Evolutionary conservation across 495 filamentous ascomycete genomes (phyloP), one percentile per base, ranked within the genome.

Genomic region (Astrothelium macrocarpum): DNA sequence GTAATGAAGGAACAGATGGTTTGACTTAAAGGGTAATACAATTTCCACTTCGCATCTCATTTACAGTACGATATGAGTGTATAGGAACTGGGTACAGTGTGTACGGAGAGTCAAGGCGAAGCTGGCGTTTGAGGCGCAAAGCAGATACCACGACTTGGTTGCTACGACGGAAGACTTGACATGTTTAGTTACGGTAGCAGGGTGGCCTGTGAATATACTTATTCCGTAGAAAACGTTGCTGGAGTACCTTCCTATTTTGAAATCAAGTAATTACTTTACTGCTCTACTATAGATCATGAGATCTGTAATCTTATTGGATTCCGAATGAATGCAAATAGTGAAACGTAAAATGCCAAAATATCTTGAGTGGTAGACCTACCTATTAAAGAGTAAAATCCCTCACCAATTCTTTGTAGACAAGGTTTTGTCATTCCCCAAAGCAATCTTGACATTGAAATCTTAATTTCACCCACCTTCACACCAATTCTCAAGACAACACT

Each of bases 71-170:
- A 20, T 20, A n/a, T 29, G 49, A 29, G 0, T 56, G 49, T 56
- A 56, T 25, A 56, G 9, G 49, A 16, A 11, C 10, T 26, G 25
- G 25, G 16, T 56, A 29, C 49, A 4, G 49, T 25, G 20, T 56
- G 49, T 56, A 16, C 23, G 29, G 23, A 56, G 29, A 29, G 49
- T 25, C 49, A 28, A 20, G 49, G 49, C 49, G 49, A 56, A 56
- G 49, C 49, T 56, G 49, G 49, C 49, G 49, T 56, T 56, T 56
- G 49, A 28, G 49, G 49, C 49, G 49, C 49, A 56, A 56, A 56
- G 49, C 49, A 56, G 49, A 56, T 56, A 56, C 49, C 49, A 56
- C 20, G 49, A 16, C 23, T 56, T 20, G 1, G 23, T 56, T 20
- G 25, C 25, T 56, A 29, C 11, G 25, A 29, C 9, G 29, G 49